A percentile compares a stretch with the other conserved stretches of the same genome.
Evolutionary conservation across 345 rosid species (phyloP).

Genomic region (Salix brachista): DNA sequence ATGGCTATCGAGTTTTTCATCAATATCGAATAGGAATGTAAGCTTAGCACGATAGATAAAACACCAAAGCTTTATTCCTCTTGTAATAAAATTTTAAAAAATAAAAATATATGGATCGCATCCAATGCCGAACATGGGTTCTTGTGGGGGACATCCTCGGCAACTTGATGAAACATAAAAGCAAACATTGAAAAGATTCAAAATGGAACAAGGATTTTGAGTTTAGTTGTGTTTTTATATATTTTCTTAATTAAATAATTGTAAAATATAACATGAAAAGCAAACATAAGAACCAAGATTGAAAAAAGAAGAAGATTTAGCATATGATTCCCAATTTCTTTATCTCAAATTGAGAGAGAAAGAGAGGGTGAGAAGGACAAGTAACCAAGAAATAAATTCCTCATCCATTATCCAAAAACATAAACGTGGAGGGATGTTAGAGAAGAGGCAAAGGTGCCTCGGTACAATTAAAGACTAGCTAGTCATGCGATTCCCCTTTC

Average conservation of each 20-base stretch:
- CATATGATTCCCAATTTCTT: conserved; percentile 5
- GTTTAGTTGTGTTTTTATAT: too few relatives aligned
- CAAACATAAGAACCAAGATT: not conserved
- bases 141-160: not conserved
- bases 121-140: not conserved
- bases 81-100: not conserved
- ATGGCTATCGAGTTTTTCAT: not conserved
- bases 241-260: too few relatives aligned
- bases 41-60: not conserved
- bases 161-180: not conserved
- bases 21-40: not conserved
- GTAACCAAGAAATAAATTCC: conserved; percentile 1
- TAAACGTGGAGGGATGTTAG: not conserved
- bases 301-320: not conserved
- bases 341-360: not conserved
- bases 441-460: not conserved
- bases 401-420: conserved; percentile 4
- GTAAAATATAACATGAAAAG: too few relatives aligned
- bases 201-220: too few relatives aligned
- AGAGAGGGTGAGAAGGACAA: not conserved
- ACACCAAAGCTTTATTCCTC: not conserved
- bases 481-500: conserved; percentile 21
- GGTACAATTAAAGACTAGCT: not conserved
- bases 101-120: not conserved
- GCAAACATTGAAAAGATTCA: too few relatives aligned